A percentile compares a stretch with the other conserved stretches of the same genome.
Conservation (phyloP, 1,139 yeast species). For the Yamadazyma oceani region DNA sequence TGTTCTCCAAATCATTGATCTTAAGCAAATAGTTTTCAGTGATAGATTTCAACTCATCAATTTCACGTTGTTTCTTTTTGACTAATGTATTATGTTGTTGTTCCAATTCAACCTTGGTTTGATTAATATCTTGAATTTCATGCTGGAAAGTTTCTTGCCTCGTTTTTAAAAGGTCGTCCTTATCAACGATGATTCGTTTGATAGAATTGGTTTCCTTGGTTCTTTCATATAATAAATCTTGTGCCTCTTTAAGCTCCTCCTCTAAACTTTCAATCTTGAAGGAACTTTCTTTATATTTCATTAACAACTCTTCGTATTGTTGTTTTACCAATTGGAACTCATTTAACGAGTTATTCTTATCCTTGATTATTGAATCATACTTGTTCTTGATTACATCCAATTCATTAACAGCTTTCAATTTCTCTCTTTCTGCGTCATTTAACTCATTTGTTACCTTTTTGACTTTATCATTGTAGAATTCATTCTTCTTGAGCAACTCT, state of each 20-base stretch:
- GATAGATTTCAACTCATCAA: constrained; percentile 43
- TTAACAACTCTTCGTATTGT: constrained; percentile 75
- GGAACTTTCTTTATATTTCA: constrained; percentile 66
- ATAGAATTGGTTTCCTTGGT: constrained; percentile 75
- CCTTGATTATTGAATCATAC: constrained; percentile 46
- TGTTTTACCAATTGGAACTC: constrained; percentile 61
- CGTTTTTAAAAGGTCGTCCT: constrained; percentile 56
- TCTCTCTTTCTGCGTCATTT: constrained; percentile 47
- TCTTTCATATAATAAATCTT: constrained; percentile 73
- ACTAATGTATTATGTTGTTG: constrained; percentile 48
- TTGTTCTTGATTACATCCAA: constrained; percentile 52
- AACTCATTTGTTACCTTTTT: constrained; percentile 33
- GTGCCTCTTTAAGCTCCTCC: constrained; percentile 76
- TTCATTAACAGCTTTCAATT: constrained; percentile 51
- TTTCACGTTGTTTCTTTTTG: constrained; percentile 51
- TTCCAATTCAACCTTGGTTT: constrained; percentile 63
- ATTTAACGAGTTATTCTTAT: constrained; percentile 49
- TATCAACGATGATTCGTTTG: constrained; percentile 66
- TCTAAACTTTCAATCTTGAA: constrained; percentile 65
- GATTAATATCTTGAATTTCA: constrained; percentile 38
- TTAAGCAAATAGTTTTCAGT: constrained; percentile 27
- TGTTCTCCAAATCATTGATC: constrained; percentile 40
- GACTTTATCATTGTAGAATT: constrained; percentile 36
- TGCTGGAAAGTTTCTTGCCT: constrained; percentile 36
- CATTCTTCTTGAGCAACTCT: constrained; percentile 39